These are phyloP conservation scores for Ophiostoma angusticollis DNA, from an alignment of 2,329 filamentous ascomycete genomes.

Conservation along the genomic window DNA sequence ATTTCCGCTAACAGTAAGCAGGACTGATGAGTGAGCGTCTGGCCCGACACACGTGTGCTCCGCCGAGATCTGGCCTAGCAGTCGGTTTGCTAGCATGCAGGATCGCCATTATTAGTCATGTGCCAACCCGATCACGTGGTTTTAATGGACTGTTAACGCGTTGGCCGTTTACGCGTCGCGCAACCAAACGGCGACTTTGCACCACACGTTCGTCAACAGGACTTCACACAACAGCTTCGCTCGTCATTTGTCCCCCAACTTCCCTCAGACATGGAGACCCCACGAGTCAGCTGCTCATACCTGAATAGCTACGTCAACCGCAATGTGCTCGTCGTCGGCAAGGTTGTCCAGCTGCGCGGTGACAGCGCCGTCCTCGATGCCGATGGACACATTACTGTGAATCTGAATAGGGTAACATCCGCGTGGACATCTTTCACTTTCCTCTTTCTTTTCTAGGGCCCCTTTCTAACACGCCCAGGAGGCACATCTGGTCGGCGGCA, in stretches of 20 bases:
- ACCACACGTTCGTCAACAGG: no score
- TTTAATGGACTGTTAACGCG: slow-evolving; percentile 4
- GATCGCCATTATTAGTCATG: no score
- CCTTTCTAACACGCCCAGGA: slow-evolving; percentile 38
- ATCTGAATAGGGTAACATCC: slow-evolving; percentile 65
- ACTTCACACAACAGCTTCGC: no score
- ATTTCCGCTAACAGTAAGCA: no score
- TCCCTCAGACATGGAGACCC: slow-evolving; percentile 77
- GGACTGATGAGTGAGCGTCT: no score
- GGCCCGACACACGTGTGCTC: no score
- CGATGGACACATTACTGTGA: slow-evolving; percentile 60
- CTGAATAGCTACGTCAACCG: slow-evolving; percentile 62
- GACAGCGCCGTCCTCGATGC: slow-evolving; percentile 71
- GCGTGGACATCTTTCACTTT: slow-evolving; percentile 17
- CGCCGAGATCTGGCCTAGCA: no score
- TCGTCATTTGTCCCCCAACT: no score
- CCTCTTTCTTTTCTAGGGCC: background rate
- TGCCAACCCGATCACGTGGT: slow-evolving; percentile 1
- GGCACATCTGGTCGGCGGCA: slow-evolving; percentile 53
- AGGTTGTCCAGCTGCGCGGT: slow-evolving; percentile 69
- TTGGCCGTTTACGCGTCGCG: no score
- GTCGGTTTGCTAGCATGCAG: no score
- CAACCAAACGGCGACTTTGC: background rate
- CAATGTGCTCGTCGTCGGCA: slow-evolving; percentile 76
- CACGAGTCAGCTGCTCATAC: slow-evolving; percentile 70